phyloP scores from a whole-genome alignment of 2,329 filamentous ascomycete genomes.

The Fusarium annulatum region DNA sequence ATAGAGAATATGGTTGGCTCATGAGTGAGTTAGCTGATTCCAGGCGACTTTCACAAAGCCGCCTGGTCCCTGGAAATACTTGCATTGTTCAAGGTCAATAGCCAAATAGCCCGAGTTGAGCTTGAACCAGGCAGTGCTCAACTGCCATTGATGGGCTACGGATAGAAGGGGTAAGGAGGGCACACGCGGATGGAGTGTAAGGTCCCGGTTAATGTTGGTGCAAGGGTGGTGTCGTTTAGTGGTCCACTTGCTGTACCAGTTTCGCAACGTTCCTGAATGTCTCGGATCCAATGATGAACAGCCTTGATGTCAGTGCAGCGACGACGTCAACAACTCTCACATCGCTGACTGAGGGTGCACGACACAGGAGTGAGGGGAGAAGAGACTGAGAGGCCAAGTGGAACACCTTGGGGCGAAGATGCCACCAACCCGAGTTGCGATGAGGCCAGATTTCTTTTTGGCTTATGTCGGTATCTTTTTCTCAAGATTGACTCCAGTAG shows the following conservation, averaged over 20 bases:
- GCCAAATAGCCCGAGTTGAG: not conserved
- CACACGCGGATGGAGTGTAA: slow-evolving; percentile 22
- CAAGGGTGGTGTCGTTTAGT: slow-evolving; percentile 25
- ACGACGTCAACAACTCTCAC: slow-evolving; percentile 5
- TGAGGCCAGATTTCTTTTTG: slow-evolving; percentile 2
- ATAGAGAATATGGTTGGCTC: slow-evolving; percentile 25
- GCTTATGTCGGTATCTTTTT: not conserved
- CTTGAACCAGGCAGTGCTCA: slow-evolving; percentile 9
- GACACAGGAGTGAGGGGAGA: not conserved
- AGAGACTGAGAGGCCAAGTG: not conserved
- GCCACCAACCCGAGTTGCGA: not conserved
- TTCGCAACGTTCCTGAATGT: slow-evolving; percentile 31
- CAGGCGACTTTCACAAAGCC: slow-evolving; percentile 15
- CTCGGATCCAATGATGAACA: slow-evolving; percentile 19
- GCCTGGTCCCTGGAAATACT: slow-evolving; percentile 20
- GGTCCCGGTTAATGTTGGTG: slow-evolving; percentile 19
- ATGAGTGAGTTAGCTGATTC: slow-evolving; percentile 3
- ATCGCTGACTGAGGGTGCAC: not conserved
- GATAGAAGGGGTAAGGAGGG: slow-evolving; percentile 3
- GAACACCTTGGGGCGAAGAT: not conserved
- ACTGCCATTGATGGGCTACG: not conserved
- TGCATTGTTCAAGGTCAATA: not conserved
- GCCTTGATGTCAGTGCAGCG: slow-evolving; percentile 19
- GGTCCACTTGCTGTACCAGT: slow-evolving; percentile 11
- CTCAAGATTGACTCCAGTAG: slow-evolving; percentile 18